Evolutionary conservation across 306 rosid genomes (phyloP), one percentile per base, ranked within the genome.

Genomic region (Trifolium repens): DNA sequence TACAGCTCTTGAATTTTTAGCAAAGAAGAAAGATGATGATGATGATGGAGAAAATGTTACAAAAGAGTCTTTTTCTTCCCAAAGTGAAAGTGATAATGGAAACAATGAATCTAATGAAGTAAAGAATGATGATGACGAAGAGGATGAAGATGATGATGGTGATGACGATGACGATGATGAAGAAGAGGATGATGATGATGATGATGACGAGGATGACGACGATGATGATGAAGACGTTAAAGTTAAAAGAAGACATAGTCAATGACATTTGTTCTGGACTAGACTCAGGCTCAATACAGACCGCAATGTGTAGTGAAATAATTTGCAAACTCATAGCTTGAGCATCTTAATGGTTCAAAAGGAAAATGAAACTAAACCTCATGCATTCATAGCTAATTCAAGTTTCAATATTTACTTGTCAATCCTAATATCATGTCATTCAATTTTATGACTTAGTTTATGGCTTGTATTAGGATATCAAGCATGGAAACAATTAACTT

Each of bases 1-100:
- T 47, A 89, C 90, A 4, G 98, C 96, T 42, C 79, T 93, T 15
- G 90, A 88, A 15, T 92, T 84, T 70, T 81, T 92, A 54, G 71
- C 71, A 57, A 73, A 40, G 58, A 78, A 76, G 77, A 79, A 22
- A 60, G 88, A 66, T 42, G 50, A 5, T n/a, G n/a, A n/a, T n/a
- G n/a, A n/a, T 9, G 82, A 19, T 27, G 53, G n/a, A 42, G 78
- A 67, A 37, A 67, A 53, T 11, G 15, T 9, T 24, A 19, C 7
- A 7, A 74, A 19, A 62, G 75, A 55, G 11, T 44, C 27, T 77
- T 42, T 71, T 35, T 15, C 79, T 35, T 54, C 76, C 32, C 52
- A 78, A 22, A 30, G 16, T 35, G 43, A 39, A 26, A 54, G 73
- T 49, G 59, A 61, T 27, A 61, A 49, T 67, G 86, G 35, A 69